Conservation (phyloP, 2,329 filamentous ascomycete genomes). For the Ceratocystis huliohia region DNA sequence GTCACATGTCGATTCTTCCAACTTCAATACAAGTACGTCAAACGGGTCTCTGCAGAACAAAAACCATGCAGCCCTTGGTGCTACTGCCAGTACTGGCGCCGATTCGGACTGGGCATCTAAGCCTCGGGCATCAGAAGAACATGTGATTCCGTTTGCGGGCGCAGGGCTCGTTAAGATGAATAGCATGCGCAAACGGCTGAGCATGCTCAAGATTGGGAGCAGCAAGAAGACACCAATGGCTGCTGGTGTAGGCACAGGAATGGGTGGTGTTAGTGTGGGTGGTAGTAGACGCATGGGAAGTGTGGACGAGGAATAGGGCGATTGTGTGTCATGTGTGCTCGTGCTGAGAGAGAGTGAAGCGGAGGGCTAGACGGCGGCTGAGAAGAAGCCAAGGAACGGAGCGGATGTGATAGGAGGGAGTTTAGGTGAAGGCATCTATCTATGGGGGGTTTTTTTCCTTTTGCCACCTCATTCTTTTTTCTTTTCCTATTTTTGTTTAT, state of each 20-base stretch:
- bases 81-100: constrained; percentile 25
- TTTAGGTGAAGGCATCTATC: not conserved
- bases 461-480: constrained; percentile 17
- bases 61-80: not conserved
- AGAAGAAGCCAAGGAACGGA: not conserved
- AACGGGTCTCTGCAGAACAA: not conserved
- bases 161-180: constrained; percentile 36
- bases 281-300: constrained; percentile 35
- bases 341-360: not conserved
- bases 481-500: constrained; percentile 10
- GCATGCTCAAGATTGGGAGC: constrained; percentile 56
- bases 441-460: constrained; percentile 14
- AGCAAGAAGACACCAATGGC: constrained; percentile 51
- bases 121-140: constrained; percentile 13
- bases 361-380: not conserved
- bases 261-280: not conserved
- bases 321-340: not conserved
- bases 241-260: constrained; percentile 22
- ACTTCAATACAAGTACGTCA: not conserved
- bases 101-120: constrained; percentile 26
- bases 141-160: constrained; percentile 24
- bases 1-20: constrained; percentile 1
- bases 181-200: constrained; percentile 65
- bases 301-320: constrained; percentile 41
- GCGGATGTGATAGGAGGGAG: not conserved